Percentiles rank a stretch among this genome's conserved stretches.
These are phyloP conservation scores for Hymenoscyphus linearis DNA, from an alignment of 2,329 filamentous ascomycete genomes.

Conservation along the genomic window DNA sequence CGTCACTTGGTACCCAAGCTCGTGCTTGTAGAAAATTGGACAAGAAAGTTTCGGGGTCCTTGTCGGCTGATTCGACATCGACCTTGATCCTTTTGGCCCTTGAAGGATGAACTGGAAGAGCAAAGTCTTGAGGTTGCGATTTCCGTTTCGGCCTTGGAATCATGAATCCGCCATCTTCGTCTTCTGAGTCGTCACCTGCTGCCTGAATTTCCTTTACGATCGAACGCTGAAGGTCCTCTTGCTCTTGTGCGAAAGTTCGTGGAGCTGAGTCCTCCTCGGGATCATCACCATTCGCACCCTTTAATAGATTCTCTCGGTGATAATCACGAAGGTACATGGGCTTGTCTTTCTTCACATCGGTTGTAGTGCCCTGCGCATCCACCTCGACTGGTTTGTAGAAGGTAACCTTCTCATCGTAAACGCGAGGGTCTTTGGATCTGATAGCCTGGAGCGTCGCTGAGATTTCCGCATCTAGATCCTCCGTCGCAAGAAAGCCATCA, in stretches of 20 bases:
- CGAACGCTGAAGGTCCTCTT: conserved; percentile 72
- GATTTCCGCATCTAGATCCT: conserved; percentile 80
- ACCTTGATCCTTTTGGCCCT: conserved; percentile 45
- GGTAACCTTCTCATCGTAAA: conserved; percentile 74
- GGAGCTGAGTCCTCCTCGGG: conserved; percentile 50
- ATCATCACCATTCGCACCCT: conserved; percentile 54
- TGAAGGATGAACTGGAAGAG: conserved; percentile 51
- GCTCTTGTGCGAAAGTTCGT: conserved; percentile 81
- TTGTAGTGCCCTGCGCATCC: conserved; percentile 33
- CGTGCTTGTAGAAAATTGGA: conserved; percentile 91
- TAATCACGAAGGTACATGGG: conserved; percentile 85
- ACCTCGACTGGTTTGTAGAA: conserved; percentile 70
- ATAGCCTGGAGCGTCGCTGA: conserved; percentile 83
- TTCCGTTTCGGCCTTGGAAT: conserved; percentile 56
- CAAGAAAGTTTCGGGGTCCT: conserved; percentile 87
- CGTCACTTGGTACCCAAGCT: conserved; percentile 74
- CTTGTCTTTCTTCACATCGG: conserved; percentile 64
- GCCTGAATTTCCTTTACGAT: conserved; percentile 79
- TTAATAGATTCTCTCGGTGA: conserved; percentile 82
- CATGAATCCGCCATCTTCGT: conserved; percentile 59
- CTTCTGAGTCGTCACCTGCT: conserved; percentile 46
- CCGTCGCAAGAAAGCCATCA: conserved; percentile 78
- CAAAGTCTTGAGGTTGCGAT: conserved; percentile 25
- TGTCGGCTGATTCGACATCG: conserved; percentile 70
- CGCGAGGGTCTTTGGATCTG: conserved; percentile 79